phyloP scores from a whole-genome alignment of 176 grass and related monocot genomes.

The Triticum turgidum region DNA sequence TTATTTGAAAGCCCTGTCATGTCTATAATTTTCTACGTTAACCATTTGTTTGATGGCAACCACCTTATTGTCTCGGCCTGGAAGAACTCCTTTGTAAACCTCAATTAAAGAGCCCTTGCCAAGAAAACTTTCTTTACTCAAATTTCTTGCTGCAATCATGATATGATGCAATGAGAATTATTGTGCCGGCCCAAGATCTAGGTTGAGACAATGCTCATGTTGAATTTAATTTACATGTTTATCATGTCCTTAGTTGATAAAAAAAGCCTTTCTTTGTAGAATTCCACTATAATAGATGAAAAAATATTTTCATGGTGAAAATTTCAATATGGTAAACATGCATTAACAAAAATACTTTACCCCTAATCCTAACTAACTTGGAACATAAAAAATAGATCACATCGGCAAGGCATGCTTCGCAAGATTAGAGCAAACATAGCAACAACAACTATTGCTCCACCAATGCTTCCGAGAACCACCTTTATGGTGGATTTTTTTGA shows the following conservation, averaged over 20 bases:
- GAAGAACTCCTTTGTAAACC: conserved; percentile 77
- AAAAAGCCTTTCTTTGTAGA: too few relatives aligned
- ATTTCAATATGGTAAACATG: not conserved
- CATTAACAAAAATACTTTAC: not conserved
- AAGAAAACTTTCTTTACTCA: conserved; percentile 69
- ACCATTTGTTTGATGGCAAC: conserved; percentile 65
- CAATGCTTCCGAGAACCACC: not conserved
- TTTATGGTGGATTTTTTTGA: not conserved
- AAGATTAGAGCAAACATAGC: not conserved
- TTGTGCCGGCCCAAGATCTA: conserved; percentile 25
- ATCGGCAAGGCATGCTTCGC: not conserved
- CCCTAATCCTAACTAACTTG: not conserved
- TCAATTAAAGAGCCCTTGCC: conserved; percentile 82
- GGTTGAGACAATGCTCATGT: too few relatives aligned
- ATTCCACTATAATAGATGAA: not conserved
- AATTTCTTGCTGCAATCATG: conserved; percentile 68
- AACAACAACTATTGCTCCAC: not conserved
- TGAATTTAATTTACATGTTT: too few relatives aligned
- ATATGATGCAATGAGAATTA: conserved; percentile 65
- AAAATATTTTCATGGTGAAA: not conserved
- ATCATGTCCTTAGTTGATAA: too few relatives aligned
- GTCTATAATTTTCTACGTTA: conserved; percentile 34
- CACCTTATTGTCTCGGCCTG: conserved; percentile 40
- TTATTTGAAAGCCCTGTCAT: conserved; percentile 62
- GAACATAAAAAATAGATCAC: not conserved